Percentiles rank a stretch among this genome's conserved stretches.
Conservation (phyloP, 805 yeast genomes). For the Alloascoidea africana region DNA sequence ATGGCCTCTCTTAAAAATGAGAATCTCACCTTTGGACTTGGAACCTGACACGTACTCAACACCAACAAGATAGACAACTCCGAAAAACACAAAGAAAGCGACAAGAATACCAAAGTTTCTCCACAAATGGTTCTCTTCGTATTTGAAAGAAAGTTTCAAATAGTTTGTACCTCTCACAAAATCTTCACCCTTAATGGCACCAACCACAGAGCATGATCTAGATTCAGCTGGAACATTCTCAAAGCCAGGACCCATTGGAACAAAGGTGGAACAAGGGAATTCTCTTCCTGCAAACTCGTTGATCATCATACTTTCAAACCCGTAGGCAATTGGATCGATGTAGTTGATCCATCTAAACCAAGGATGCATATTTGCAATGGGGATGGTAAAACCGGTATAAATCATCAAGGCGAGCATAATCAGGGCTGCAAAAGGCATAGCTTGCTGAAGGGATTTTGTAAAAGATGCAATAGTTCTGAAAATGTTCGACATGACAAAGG, state of each 20-base stretch:
- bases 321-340: slow-evolving; percentile 40
- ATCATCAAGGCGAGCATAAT: slow-evolving; percentile 23
- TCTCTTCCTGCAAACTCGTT: slow-evolving; percentile 47
- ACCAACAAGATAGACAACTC: slow-evolving; percentile 14
- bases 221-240: slow-evolving; percentile 19
- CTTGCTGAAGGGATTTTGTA: slow-evolving; percentile 21
- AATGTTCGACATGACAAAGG: slow-evolving; percentile 41
- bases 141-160: slow-evolving; percentile 30
- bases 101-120: slow-evolving; percentile 60
- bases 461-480: slow-evolving; percentile 25
- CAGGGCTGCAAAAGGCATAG: slow-evolving; percentile 30
- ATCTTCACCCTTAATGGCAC: slow-evolving; percentile 38
- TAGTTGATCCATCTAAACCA: slow-evolving; percentile 62
- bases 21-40: slow-evolving; percentile 16
- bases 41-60: slow-evolving; percentile 18
- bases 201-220: slow-evolving; percentile 44
- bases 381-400: slow-evolving; percentile 38
- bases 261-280: slow-evolving; percentile 35
- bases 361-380: slow-evolving; percentile 42
- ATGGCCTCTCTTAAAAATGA: slow-evolving; percentile 18
- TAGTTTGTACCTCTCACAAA: slow-evolving; percentile 47
- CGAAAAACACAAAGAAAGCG: slow-evolving; percentile 30
- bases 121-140: slow-evolving; percentile 52
- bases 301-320: slow-evolving; percentile 47
- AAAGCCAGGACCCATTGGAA: slow-evolving; percentile 49